Base-by-base conservation (phyloP, 2,329 filamentous ascomycete species). In the Scolecobasidium constrictum region DNA sequence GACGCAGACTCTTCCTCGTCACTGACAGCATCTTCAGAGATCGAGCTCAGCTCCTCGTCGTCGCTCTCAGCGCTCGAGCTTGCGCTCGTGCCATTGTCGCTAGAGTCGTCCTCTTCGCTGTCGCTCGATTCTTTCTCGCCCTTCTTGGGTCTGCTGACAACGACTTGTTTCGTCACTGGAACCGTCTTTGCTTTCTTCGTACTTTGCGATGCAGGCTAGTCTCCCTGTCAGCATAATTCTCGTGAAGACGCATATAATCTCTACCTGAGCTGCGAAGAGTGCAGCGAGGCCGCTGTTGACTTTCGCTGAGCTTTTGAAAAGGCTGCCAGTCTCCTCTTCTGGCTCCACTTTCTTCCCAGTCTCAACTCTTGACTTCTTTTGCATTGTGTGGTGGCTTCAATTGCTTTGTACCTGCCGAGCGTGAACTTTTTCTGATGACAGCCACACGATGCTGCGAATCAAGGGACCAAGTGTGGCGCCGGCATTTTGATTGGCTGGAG, bases 191-290 rank as follows among this genome's bases (percentile, higher is more conserved):
- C 12, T 19, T 19, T 34, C 3, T 34, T 34, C 3, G 9, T 9
- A 9, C 34, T n/a, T n/a, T n/a, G n/a, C n/a, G 58, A 58, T 16
- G 61, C 57, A 42, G 56, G 40, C 62, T 64, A 44, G 38, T 40
- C 3, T 35, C 11, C 11, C 26, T 11, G 26, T 31, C 26, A 31
- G 26, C 11, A 31, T 31, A 11, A 11, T 31, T 13, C 11, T n/a
- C n/a, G n/a, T n/a, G n/a, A n/a, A n/a, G n/a, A n/a, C n/a, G n/a
- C n/a, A n/a, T n/a, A n/a, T n/a, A n/a, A n/a, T n/a, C n/a, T n/a
- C n/a, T n/a, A n/a, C n/a, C n/a, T n/a, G n/a, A n/a, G n/a, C n/a
- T 17, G 68, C 62, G 53, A 72, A 72, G 38, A 72, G 56, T 41
- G 65, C 68, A n/a, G 64, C 62, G 22, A 72, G 50, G 28, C 52